Evolutionary conservation across 1,284 basidiomycete species (phyloP), one percentile per base, ranked within the genome.

Genomic region (Trichosporon sp.): DNA sequence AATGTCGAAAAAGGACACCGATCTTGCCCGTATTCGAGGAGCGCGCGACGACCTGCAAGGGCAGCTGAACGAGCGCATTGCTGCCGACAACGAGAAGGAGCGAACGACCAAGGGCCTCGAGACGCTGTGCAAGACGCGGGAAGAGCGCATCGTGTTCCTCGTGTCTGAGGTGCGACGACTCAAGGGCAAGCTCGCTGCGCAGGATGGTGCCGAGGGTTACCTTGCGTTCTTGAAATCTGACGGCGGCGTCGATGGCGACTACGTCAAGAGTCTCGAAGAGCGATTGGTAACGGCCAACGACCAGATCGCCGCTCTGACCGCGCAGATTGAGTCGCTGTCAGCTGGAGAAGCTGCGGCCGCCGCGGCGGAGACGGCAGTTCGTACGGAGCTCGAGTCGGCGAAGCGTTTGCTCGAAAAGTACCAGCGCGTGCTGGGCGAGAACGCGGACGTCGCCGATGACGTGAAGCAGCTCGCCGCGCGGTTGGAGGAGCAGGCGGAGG

Each of bases 131-230:
- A 87, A 89, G 62, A 85, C 88, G 10, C 87, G 89, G 71, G 74
- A 92, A 85, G 90, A 91, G 69, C 88, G 93, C 25, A 88, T 97
- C 58, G 79, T 79, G 6, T 85, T 87, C 23, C 78, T 97, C 40
- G 81, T 86, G 62, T 89, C 88, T 2, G 91, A 98, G 78, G 82
- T 91, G 16, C 84, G 83, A 56, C 84, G 95, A 32, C 82, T 91
- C 66, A 91, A 89, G 74, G 85, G 89, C 56, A 85, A 86, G 37
- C 81, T 95, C 7, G 92, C 90, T 14, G 91, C 92, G 0, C 81
- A 86, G 44, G 83, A 85, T 3, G 87, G 89, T 6, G 85, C 91
- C 33, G 85, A 87, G 66, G 88, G 90, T 58, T 82, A 92, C 56
- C 84, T 95, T 72, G 80, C 82, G 2, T 91, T 90, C 73, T 83